Evolutionary conservation across 768 basidiomycete species (phyloP).

Genomic region (Lactarius tabidus): DNA sequence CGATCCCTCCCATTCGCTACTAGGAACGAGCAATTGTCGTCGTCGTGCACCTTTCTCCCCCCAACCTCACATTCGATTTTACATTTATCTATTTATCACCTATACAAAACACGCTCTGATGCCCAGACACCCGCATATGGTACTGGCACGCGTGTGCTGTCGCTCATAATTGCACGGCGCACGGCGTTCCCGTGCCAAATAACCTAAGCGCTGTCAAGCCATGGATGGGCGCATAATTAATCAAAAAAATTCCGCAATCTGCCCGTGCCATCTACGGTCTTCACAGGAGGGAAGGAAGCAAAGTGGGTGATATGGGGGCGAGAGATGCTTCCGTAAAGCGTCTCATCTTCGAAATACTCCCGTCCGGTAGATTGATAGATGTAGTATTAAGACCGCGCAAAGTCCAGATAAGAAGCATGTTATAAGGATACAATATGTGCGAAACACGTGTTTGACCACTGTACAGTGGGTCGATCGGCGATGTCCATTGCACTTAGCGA

Average conservation of each 20-base stretch:
- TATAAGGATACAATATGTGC: not conserved
- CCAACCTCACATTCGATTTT: not conserved
- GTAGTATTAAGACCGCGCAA: not conserved
- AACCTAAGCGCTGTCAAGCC: not conserved
- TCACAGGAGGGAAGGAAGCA: not conserved
- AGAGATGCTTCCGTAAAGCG: not conserved
- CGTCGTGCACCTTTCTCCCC: not conserved
- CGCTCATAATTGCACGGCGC: not conserved
- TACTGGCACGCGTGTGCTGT: not conserved
- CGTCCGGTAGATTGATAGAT: not conserved
- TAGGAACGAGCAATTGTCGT: constrained; percentile 29
- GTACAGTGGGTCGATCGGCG: not conserved
- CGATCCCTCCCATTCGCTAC: constrained; percentile 78
- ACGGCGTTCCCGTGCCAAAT: not conserved
- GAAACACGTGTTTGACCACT: not conserved
- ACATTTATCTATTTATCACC: not conserved
- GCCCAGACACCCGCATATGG: not conserved
- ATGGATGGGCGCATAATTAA: not conserved
- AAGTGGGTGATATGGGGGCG: not conserved
- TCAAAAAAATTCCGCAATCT: not conserved
- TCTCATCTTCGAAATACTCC: not conserved
- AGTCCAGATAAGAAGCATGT: not conserved
- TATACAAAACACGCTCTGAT: not conserved
- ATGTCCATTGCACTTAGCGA: not conserved
- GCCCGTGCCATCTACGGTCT: too few species aligned